Evolutionary conservation across 78 protist species (phyloP), one percentile per base, ranked within the genome.

Genomic region (Cyanophora paradoxa): DNA sequence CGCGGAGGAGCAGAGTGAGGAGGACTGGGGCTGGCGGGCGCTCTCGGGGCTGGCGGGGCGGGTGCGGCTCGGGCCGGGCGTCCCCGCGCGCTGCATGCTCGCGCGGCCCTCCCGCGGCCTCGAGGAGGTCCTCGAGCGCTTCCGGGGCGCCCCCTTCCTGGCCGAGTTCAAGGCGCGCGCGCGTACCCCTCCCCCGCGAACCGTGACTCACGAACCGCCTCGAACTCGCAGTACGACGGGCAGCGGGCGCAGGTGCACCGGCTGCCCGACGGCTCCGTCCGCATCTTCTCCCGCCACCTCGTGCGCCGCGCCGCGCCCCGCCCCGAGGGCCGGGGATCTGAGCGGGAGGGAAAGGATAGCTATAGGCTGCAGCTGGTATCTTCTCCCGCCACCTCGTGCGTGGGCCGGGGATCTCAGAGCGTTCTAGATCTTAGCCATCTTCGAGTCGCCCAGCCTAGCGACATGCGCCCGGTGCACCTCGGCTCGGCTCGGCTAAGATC

Each of bases 211-310:
- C n/a, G n/a, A n/a, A n/a, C n/a, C n/a, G n/a, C n/a, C n/a, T n/a
- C n/a, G n/a, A 80, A 81, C n/a, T 36, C 3, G 41, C 74, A 81
- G 62, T 81, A 68, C 56, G 86, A 81, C n/a, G 86, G 86, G 10
- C 68, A 59, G 70, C 74, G 86, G 30, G 86, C 72, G 33, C 86
- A 81, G 71, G n/a, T 79, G 48, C 84, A 79, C 42, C 30, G 37
- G 39, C 0, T 4, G 5, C 1, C 30, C 42, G 28, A 1, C 6
- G 66, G 50, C 40, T 0, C 22, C 1, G 30, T 81, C 22, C 13
- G 24, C 17, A 7, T 81, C 26, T 81, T 70, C 56, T 64, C 76
- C 33, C 74, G 86, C 16, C 68, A 81, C 63, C 37, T 52, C 19
- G 16, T 44, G 30, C 59, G 59, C 13, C 34, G 31, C 31, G 48